Percentiles rank a stretch among this genome's conserved stretches.
Conservation (phyloP, 1,284 basidiomycete genomes). For the Heterobasidion occidentale region DNA sequence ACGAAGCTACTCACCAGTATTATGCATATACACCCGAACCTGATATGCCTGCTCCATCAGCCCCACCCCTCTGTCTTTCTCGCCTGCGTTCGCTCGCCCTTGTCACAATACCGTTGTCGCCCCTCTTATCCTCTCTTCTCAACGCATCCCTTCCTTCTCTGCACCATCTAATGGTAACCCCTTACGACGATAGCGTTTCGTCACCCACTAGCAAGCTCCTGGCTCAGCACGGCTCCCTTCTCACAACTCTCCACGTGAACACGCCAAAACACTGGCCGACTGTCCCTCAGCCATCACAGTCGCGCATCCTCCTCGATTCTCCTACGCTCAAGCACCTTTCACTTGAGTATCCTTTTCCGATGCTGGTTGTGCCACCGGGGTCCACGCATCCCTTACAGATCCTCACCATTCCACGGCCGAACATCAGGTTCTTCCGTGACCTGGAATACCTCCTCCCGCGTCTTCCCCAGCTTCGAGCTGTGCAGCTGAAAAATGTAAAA, state of each 20-base stretch:
- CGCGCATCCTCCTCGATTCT: conserved; percentile 41
- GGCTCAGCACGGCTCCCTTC: conserved; percentile 46
- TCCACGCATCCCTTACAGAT: conserved; percentile 40
- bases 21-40: conserved; percentile 27
- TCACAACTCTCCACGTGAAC: conserved; percentile 60
- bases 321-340: conserved; percentile 51
- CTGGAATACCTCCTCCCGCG: conserved; percentile 47
- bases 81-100: conserved; percentile 58
- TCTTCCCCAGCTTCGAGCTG: conserved; percentile 44
- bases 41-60: conserved; percentile 16
- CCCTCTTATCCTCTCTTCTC: conserved; percentile 55
- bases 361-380: conserved; percentile 27
- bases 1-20: conserved; percentile 35
- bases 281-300: conserved; percentile 49
- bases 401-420: conserved; percentile 67
- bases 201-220: conserved; percentile 60
- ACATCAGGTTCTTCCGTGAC: conserved; percentile 41
- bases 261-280: conserved; percentile 75
- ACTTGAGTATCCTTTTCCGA: conserved; percentile 56
- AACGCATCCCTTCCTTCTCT: conserved; percentile 57
- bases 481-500: conserved; percentile 60
- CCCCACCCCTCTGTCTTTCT: conserved; percentile 42
- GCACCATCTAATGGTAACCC: conserved; percentile 64
- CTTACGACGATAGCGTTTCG: conserved; percentile 55
- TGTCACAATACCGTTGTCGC: conserved; percentile 59